phyloP scores from a whole-genome alignment of 2,329 filamentous ascomycete species.

The Lecanosticta acicola region DNA sequence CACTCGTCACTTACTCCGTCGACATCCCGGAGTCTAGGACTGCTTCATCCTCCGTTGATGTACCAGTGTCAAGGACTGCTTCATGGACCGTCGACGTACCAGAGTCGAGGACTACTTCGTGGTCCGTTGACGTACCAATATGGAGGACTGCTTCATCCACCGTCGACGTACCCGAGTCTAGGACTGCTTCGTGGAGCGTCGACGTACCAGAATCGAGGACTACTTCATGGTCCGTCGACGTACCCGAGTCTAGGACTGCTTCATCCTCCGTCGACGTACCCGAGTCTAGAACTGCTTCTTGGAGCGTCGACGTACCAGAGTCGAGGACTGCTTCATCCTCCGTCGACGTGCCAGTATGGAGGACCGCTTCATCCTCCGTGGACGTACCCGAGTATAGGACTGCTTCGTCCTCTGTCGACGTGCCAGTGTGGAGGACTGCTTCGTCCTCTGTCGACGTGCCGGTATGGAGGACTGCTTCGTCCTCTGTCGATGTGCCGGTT shows the following conservation, averaged over 20 bases:
- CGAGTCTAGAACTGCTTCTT: no score
- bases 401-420: conserved; percentile 5
- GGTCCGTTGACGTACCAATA: conserved; percentile 6
- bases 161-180: conserved; percentile 1
- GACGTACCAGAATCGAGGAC: conserved; percentile 1
- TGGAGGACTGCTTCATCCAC: no score
- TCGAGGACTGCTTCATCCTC: conserved; percentile 1
- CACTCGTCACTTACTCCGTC: conserved; percentile 14
- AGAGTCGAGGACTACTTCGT: conserved; percentile 1
- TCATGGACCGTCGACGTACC: conserved; percentile 1
- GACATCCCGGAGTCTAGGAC: conserved; percentile 1
- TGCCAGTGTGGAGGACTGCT: no score
- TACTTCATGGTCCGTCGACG: background rate
- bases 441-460: conserved; percentile 1
- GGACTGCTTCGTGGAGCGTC: background rate
- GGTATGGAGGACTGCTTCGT: conserved; percentile 1
- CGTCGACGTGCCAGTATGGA: background rate
- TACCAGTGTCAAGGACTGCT: background rate
- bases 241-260: conserved; percentile 1
- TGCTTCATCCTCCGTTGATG: background rate
- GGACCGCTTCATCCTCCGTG: background rate
- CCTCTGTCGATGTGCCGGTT: background rate
- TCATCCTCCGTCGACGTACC: conserved; percentile 5
- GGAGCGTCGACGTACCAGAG: conserved; percentile 1
- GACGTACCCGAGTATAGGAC: conserved; percentile 1